phyloP scores from a whole-genome alignment of 495 filamentous ascomycete species.

The Extremus antarcticus region DNA sequence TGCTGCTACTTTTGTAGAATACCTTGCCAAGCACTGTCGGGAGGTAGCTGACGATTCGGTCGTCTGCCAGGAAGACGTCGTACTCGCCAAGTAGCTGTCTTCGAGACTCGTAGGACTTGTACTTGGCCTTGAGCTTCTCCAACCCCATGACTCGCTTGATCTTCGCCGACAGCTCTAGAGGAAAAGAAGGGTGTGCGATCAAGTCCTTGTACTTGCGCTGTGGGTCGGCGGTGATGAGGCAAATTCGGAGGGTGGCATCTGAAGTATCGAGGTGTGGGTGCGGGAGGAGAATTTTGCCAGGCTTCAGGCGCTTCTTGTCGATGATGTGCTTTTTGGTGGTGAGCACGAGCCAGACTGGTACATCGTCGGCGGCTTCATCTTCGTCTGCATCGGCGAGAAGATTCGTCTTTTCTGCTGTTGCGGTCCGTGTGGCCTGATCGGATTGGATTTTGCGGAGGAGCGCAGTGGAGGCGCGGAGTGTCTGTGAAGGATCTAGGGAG shows the following conservation, averaged over 20 bases:
- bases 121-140: constrained; percentile 73
- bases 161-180: constrained; percentile 53
- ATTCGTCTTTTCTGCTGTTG: constrained; percentile 1
- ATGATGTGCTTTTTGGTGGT: constrained; percentile 83
- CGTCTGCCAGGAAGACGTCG: constrained; percentile 80
- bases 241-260: constrained; percentile 50
- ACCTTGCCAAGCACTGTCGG: constrained; percentile 69
- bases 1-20: constrained; percentile 67
- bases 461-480: constrained; percentile 67
- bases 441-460: constrained; percentile 70
- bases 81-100: constrained; percentile 75
- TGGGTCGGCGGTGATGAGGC: constrained; percentile 75
- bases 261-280: constrained; percentile 31
- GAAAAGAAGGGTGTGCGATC: constrained; percentile 63
- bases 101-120: constrained; percentile 73
- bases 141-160: constrained; percentile 75
- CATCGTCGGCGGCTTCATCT: constrained; percentile 44
- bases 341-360: constrained; percentile 69
- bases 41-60: constrained; percentile 67
- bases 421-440: constrained; percentile 44
- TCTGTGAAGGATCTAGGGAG: constrained; percentile 49
- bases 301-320: constrained; percentile 68
- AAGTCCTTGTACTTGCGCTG: constrained; percentile 86
- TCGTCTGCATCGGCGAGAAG: constrained; percentile 47
- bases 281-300: constrained; percentile 45